These are phyloP conservation scores for Sideroxylon spinosum DNA, from an alignment of 179 eudicot species.

Conservation along the genomic window DNA sequence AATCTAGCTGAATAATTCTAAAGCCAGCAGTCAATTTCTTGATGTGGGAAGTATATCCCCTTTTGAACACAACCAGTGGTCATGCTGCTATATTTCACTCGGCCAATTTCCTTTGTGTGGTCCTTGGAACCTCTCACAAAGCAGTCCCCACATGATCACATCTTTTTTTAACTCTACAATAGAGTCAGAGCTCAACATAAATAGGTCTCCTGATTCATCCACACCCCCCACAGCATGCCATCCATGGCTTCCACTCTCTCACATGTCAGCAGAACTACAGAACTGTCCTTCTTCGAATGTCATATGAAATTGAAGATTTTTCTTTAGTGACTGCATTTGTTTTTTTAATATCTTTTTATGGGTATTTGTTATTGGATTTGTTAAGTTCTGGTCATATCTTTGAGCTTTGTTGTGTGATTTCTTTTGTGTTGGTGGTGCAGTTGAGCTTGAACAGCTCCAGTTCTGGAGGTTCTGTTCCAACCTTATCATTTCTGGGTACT, in stretches of 20 bases:
- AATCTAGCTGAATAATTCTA: not conserved
- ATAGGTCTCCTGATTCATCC: not conserved
- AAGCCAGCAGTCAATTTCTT: conserved; percentile 7
- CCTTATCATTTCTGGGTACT: conserved; percentile 50
- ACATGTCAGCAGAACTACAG: conserved; percentile 43
- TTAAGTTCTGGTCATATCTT: not conserved
- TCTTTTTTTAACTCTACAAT: not conserved
- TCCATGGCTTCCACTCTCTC: conserved; percentile 54
- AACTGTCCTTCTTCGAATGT: conserved; percentile 10
- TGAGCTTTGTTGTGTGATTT: not conserved
- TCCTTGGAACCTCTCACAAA: not conserved
- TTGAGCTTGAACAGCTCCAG: conserved; percentile 46
- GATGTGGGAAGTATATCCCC: conserved; percentile 4
- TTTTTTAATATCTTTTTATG: not conserved
- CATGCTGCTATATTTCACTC: not conserved
- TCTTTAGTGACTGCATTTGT: not conserved
- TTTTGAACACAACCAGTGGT: conserved; percentile 4
- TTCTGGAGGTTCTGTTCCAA: conserved; percentile 40
- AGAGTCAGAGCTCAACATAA: not conserved
- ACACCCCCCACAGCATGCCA: not conserved
- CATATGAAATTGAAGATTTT: not conserved
- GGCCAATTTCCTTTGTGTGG: conserved; percentile 15
- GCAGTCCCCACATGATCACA: not conserved
- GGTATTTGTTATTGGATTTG: not conserved
- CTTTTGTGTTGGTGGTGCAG: conserved; percentile 30